These are phyloP conservation scores for Hymenoscyphus repandus DNA, from an alignment of 2,329 filamentous ascomycete genomes.

Conservation along the genomic window DNA sequence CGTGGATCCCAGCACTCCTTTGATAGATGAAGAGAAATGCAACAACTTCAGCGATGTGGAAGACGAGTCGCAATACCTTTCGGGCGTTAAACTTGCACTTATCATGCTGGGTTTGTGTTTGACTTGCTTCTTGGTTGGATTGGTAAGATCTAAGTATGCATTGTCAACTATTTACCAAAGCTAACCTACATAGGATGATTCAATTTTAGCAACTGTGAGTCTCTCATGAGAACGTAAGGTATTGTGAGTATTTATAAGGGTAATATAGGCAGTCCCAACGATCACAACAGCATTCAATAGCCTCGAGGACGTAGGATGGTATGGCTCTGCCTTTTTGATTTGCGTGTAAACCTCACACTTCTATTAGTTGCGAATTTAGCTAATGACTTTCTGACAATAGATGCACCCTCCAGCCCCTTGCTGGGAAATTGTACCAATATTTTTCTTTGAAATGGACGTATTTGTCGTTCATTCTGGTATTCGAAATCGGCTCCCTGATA, in stretches of 20 bases:
- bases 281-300: conserved; percentile 48
- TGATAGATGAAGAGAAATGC: background rate
- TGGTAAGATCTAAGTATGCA: background rate
- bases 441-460: conserved; percentile 35
- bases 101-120: background rate
- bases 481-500: conserved; percentile 52
- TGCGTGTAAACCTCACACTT: conserved; percentile 28
- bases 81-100: background rate
- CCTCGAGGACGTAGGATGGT: conserved; percentile 50
- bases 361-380: background rate
- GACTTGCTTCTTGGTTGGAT: background rate
- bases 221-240: background rate
- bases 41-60: background rate
- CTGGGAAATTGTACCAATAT: conserved; percentile 45
- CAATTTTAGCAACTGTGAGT: background rate
- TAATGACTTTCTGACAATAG: background rate
- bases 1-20: background rate
- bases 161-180: too few species aligned
- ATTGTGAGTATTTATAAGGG: background rate
- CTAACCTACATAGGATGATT: background rate
- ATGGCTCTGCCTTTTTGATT: conserved; percentile 45
- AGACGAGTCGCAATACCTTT: background rate
- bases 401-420: conserved; percentile 45
- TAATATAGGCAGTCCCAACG: conserved; percentile 37
- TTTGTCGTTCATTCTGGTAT: conserved; percentile 41